Percentiles rank a stretch among this genome's conserved stretches.
phyloP scores from a whole-genome alignment of 331 rosid species.

The Quercus lobata region DNA sequence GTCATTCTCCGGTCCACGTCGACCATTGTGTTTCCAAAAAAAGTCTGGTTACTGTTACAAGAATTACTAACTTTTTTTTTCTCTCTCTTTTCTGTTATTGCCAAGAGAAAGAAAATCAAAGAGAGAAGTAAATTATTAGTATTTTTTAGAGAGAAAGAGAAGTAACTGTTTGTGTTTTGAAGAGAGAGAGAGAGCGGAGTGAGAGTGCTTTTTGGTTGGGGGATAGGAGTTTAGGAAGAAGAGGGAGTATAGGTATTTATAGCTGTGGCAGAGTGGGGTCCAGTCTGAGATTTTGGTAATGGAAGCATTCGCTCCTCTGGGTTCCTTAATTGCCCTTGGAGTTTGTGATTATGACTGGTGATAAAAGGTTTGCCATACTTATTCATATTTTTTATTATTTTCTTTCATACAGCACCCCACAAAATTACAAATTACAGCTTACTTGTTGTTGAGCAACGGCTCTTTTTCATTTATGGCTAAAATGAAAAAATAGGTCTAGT shows the following conservation, averaged over 20 bases:
- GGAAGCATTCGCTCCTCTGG: neutral
- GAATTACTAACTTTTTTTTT: neutral
- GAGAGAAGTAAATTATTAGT: too few species aligned
- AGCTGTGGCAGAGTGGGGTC: conserved; percentile 39
- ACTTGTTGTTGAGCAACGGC: conserved; percentile 52
- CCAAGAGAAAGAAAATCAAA: too few species aligned
- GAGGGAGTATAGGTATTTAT: conserved; percentile 31
- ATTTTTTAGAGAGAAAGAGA: neutral
- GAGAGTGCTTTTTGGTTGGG: neutral
- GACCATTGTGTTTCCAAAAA: conserved; percentile 44
- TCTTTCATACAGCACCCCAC: too few species aligned
- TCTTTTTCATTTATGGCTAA: neutral
- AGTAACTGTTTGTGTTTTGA: neutral
- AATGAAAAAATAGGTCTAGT: neutral
- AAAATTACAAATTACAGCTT: neutral
- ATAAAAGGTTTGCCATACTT: too few species aligned
- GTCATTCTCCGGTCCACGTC: conserved; percentile 93
- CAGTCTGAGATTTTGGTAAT: conserved; percentile 25
- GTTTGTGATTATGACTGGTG: too few species aligned
- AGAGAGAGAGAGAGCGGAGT: neutral
- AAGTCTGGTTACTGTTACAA: neutral
- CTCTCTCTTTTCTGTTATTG: neutral
- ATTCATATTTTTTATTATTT: too few species aligned
- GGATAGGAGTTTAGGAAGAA: conserved; percentile 4
- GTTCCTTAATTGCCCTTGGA: conserved; percentile 16